phyloP scores from a whole-genome alignment of 2,329 filamentous ascomycete genomes.

The Spiromastix sp. region DNA sequence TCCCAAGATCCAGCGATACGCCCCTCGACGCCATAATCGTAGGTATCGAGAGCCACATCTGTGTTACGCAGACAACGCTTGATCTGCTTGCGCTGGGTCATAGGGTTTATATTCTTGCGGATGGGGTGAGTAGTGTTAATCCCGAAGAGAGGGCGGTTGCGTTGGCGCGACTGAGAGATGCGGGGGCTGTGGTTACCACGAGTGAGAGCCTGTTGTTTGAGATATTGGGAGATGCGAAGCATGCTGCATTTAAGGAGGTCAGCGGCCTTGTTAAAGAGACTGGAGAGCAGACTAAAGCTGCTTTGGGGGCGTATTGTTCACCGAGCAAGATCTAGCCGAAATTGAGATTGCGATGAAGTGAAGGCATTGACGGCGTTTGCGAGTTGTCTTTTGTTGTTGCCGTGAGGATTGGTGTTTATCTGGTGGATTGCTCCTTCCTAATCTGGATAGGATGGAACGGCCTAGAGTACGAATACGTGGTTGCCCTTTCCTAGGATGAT shows the following conservation, averaged over 20 bases:
- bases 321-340: conserved; percentile 46
- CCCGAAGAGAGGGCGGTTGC: conserved; percentile 70
- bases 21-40: conserved; percentile 61
- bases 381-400: too few relatives aligned
- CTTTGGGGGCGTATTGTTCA: conserved; percentile 49
- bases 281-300: conserved; percentile 57
- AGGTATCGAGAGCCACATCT: conserved; percentile 90
- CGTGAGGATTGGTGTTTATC: too few relatives aligned
- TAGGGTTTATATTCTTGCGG: conserved; percentile 74
- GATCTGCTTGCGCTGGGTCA: conserved; percentile 69
- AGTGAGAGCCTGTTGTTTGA: conserved; percentile 90
- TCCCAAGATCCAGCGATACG: conserved; percentile 18
- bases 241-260: conserved; percentile 59
- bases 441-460: too few relatives aligned
- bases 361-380: too few relatives aligned
- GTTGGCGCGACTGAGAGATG: conserved; percentile 61
- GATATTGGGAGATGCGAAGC: conserved; percentile 69
- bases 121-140: conserved; percentile 85
- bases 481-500: too few relatives aligned
- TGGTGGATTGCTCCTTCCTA: too few relatives aligned
- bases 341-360: too few relatives aligned
- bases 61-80: conserved; percentile 82
- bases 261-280: conserved; percentile 71
- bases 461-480: too few relatives aligned
- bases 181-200: conserved; percentile 69